phyloP scores from a whole-genome alignment of 2,329 filamentous ascomycete genomes.

The Ophiognomonia clavigignenti-juglandacearum region DNA sequence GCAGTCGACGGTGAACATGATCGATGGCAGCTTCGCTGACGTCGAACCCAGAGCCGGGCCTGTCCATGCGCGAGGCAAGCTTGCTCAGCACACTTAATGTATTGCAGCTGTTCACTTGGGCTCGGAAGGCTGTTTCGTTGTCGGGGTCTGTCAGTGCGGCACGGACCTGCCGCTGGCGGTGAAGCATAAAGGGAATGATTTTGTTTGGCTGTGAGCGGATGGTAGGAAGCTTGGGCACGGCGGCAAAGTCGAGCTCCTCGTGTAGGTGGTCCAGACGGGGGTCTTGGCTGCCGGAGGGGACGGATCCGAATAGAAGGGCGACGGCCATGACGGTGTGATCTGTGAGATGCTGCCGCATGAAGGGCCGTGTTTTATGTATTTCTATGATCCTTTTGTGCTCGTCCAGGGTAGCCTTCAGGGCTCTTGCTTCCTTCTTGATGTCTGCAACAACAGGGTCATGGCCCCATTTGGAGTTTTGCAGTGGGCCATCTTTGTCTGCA shows the following conservation, averaged over 20 bases:
- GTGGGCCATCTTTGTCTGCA: conserved; percentile 29
- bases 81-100: too few species aligned
- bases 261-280: neutral
- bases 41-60: neutral
- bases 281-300: neutral
- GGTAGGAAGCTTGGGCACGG: too few species aligned
- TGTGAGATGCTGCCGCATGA: too few species aligned
- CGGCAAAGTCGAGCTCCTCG: neutral
- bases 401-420: conserved; percentile 29
- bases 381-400: too few species aligned
- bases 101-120: too few species aligned
- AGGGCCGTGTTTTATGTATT: too few species aligned
- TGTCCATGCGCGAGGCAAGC: conserved; percentile 18
- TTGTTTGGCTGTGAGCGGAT: conserved; percentile 14
- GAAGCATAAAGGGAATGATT: conserved; percentile 24
- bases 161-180: conserved; percentile 17
- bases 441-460: conserved; percentile 16
- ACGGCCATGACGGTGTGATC: conserved; percentile 6
- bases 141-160: neutral
- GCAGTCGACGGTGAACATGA: conserved; percentile 12
- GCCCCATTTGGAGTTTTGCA: conserved; percentile 26
- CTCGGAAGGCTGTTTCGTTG: too few species aligned
- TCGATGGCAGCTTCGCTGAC: neutral
- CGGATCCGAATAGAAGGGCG: conserved; percentile 5
- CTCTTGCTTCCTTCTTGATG: conserved; percentile 22